phyloP scores from a whole-genome alignment of 805 yeast species.

The Starmerella sirachaensis region DNA sequence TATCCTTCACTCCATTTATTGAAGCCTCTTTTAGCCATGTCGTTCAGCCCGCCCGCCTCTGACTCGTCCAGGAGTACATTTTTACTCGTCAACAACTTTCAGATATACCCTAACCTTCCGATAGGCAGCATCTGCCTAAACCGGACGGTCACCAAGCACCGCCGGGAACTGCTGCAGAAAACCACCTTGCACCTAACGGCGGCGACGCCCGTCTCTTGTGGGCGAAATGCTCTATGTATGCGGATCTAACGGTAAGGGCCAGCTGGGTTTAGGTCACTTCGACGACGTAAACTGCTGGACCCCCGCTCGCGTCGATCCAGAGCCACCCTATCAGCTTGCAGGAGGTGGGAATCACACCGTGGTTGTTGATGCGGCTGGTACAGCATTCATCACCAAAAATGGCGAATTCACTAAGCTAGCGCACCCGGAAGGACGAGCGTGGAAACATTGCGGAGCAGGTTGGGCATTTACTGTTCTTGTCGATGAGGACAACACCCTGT shows the following conservation, averaged over 20 bases:
- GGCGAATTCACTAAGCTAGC: background rate
- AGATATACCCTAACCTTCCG: no score
- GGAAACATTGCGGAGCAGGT: conserved; percentile 53
- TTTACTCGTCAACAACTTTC: no score
- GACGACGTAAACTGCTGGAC: conserved; percentile 37
- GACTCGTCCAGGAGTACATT: no score
- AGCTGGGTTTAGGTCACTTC: conserved; percentile 49
- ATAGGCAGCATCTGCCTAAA: no score
- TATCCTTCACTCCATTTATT: no score
- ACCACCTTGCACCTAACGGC: no score
- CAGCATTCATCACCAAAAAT: conserved; percentile 27
- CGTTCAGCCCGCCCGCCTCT: no score
- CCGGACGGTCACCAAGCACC: no score
- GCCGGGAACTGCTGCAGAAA: no score
- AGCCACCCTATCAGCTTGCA: conserved; percentile 28
- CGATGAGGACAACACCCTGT: conserved; percentile 32
- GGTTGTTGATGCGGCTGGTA: conserved; percentile 41
- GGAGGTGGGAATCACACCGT: conserved; percentile 87
- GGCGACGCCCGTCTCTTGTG: no score
- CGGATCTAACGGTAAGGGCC: conserved; percentile 78
- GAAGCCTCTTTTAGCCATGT: no score
- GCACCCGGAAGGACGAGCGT: conserved; percentile 22
- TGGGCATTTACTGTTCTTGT: conserved; percentile 64
- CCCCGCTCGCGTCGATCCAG: conserved; percentile 12
- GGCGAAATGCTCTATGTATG: conserved; percentile 37